Evolutionary conservation across 495 filamentous ascomycete genomes (phyloP).

Genomic region (Penicillium robsamsonii): DNA sequence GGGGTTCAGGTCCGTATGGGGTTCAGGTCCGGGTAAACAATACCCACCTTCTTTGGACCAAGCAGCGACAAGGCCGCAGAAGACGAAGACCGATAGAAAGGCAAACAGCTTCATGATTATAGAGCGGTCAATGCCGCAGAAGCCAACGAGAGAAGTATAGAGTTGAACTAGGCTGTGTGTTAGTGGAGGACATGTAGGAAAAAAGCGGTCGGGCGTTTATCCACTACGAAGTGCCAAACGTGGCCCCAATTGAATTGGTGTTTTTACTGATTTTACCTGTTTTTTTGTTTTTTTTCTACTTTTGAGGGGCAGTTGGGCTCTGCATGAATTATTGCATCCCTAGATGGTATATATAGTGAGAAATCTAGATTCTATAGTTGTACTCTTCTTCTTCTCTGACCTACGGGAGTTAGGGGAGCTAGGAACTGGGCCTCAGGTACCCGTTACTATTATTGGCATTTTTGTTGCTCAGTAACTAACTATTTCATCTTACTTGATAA

Average conservation of each 20-base stretch:
- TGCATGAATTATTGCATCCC: constrained; percentile 2
- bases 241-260: constrained; percentile 24
- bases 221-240: constrained; percentile 11
- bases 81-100: constrained; percentile 34
- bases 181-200: constrained; percentile 10
- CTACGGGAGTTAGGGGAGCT: neutral
- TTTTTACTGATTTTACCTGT: neutral
- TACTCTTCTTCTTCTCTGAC: neutral
- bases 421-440: neutral
- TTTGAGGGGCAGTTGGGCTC: neutral
- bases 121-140: constrained; percentile 33
- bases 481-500: neutral
- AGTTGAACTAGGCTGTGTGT: constrained; percentile 5
- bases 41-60: constrained; percentile 81
- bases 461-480: neutral
- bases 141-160: constrained; percentile 10
- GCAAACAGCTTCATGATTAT: constrained; percentile 37
- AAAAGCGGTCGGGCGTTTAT: constrained; percentile 24
- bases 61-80: constrained; percentile 61
- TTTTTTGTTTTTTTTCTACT: neutral
- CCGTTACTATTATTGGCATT: neutral
- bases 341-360: constrained; percentile 1
- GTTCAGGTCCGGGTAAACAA: constrained; percentile 2
- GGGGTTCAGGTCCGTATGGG: constrained; percentile 3
- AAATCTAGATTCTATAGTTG: neutral